These are phyloP conservation scores for California macrophylla DNA, from an alignment of 441 rosid species.

Conservation along the genomic window DNA sequence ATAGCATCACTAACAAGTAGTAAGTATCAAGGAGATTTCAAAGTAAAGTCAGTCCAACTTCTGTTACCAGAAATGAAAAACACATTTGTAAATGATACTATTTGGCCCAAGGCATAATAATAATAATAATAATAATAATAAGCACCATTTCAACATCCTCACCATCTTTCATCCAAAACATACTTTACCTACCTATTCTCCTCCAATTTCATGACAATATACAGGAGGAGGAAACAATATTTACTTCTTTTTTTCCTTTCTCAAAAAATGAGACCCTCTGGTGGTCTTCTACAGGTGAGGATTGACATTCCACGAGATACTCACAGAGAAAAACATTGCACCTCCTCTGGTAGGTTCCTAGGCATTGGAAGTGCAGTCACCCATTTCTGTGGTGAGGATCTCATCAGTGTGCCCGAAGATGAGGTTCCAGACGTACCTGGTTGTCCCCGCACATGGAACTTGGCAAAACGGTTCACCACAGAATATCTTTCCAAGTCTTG, in stretches of 20 bases:
- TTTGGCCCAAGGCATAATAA: no score
- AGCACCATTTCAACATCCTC: not conserved
- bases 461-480: slow-evolving; percentile 81
- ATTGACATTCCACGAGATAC: no score
- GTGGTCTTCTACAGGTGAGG: no score
- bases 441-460: slow-evolving; percentile 51
- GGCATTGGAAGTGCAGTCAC: slow-evolving; percentile 64
- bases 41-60: no score
- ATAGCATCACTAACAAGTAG: no score
- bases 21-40: no score
- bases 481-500: slow-evolving; percentile 68
- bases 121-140: no score
- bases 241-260: slow-evolving; percentile 19
- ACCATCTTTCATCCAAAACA: slow-evolving; percentile 13
- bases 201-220: slow-evolving; percentile 31
- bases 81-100: no score
- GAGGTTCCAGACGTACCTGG: slow-evolving; percentile 39
- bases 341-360: slow-evolving; percentile 63
- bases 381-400: slow-evolving; percentile 49
- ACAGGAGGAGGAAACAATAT: slow-evolving; percentile 31
- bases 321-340: slow-evolving; percentile 76
- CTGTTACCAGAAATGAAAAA: no score
- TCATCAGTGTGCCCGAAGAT: slow-evolving; percentile 29
- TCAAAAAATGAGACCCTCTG: slow-evolving; percentile 38
- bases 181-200: slow-evolving; percentile 26